Evolutionary conservation across 768 basidiomycete genomes (phyloP), one percentile per base, ranked within the genome.

Genomic region (Amyloporia xantha): DNA sequence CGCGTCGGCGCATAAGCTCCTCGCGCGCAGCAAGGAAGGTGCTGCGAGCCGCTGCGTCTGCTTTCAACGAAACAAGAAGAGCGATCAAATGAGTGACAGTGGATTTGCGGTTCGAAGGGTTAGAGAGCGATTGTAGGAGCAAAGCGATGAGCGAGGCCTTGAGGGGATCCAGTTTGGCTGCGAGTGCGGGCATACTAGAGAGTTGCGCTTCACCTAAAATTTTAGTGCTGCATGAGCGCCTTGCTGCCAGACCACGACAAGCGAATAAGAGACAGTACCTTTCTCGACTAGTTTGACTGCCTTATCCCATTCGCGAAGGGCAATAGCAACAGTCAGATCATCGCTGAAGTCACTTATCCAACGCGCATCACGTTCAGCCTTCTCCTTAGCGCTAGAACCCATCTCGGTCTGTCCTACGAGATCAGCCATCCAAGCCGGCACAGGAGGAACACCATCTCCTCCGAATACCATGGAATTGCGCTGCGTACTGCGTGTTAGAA

Each of bases 311-410:
- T 90, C 80, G 43, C 89, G 78, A 40, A 93, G 70, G 1, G 94
- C 87, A 49, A 97, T 93, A 1, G 92, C 82, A 4, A 98, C 92
- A 0, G 89, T 89, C 20, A 97, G 68, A 38, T 94, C 83, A 59
- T 99, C 96, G 4, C 87, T 82, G 73, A 90, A 95, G 47, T 97
- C 93, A 39, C 85, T 82, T 10, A 88, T 78, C 81, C 86, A 96
- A n/a, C 84, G 79, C 1, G 82, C 71, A 64, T 96, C 92, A 42
- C 81, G 76, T 54, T 93, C 91, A 0, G 76, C 74, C 61, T 88
- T 85, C 51, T 85, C 84, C 62, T 85, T 86, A 13, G 78, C 78
- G 50, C 71, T 72, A 4, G 72, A 62, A 12, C 73, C 72, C n/a
- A 72, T 64, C 53, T 75, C 67, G 19, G 76, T 73, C 54, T 74